Percentiles rank a stretch among this genome's conserved stretches.
These are phyloP conservation scores for Otatea glauca DNA, from an alignment of 176 grass and related monocot genomes.

Conservation along the genomic window DNA sequence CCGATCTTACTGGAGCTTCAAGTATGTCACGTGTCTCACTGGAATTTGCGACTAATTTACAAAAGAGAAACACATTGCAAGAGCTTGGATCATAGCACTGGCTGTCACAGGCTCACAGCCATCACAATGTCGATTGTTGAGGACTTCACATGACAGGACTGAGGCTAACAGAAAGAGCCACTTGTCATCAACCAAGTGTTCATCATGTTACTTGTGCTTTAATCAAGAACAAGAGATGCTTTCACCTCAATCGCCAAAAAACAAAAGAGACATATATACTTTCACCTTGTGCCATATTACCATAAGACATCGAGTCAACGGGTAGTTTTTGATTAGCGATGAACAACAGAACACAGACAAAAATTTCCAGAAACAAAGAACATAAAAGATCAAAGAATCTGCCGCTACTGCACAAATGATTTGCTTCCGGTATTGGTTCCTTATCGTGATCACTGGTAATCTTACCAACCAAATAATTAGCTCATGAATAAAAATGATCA, in stretches of 20 bases:
- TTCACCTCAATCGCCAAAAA: background rate
- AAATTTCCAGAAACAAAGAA: background rate
- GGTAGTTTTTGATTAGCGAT: background rate
- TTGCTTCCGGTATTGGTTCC: background rate
- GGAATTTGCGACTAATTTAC: constrained; percentile 7
- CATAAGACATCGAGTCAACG: background rate
- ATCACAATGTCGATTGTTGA: background rate
- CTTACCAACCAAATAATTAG: constrained; percentile 55
- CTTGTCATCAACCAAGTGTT: constrained; percentile 14
- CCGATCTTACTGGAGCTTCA: background rate
- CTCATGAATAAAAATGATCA: constrained; percentile 29
- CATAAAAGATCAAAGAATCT: constrained; percentile 11
- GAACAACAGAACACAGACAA: background rate
- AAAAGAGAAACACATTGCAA: background rate
- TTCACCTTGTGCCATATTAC: background rate
- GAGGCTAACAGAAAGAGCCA: background rate
- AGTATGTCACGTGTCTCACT: constrained; percentile 34
- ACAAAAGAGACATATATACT: background rate
- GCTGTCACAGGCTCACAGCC: constrained; percentile 10
- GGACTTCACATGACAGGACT: constrained; percentile 17
- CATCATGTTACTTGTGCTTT: constrained; percentile 10
- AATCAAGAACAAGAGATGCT: background rate
- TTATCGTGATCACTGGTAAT: constrained; percentile 37
- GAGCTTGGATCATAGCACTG: background rate
- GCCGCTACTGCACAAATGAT: constrained; percentile 29